phyloP scores from a whole-genome alignment of 257 asterid species.

The Haberlea rhodopensis region DNA sequence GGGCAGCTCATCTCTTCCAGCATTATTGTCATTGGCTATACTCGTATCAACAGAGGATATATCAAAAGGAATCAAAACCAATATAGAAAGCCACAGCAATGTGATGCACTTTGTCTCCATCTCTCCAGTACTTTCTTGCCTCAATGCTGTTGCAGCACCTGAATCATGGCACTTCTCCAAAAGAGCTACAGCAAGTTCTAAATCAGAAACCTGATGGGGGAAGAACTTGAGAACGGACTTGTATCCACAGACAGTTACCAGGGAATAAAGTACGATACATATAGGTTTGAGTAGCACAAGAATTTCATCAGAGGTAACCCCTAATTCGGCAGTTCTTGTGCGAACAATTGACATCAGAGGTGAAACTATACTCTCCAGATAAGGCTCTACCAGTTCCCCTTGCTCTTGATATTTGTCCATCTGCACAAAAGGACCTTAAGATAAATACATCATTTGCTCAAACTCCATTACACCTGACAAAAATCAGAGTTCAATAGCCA shows the following conservation, averaged over 20 bases:
- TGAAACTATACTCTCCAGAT: conserved; percentile 77
- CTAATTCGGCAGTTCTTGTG: conserved; percentile 65
- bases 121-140: conserved; percentile 99
- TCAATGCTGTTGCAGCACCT: conserved; percentile 57
- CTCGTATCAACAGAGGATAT: conserved; percentile 88
- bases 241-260: conserved; percentile 93
- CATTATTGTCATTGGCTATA: conserved; percentile 38
- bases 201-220: conserved; percentile 95
- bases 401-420: conserved; percentile 98
- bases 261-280: conserved; percentile 74
- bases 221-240: conserved; percentile 93
- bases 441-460: conserved; percentile 19
- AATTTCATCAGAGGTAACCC: conserved; percentile 55
- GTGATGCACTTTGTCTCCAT: conserved; percentile 88
- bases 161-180: conserved; percentile 71
- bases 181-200: conserved; percentile 89
- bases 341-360: conserved; percentile 86
- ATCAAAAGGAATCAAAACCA: conserved; percentile 94
- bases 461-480: conserved; percentile 1
- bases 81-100: conserved; percentile 88
- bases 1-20: conserved; percentile 54
- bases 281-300: conserved; percentile 71
- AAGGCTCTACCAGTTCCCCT: conserved; percentile 93
- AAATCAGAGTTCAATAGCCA: conserved; percentile 11
- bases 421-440: conserved; percentile 41